A percentile compares a stretch with the other conserved stretches of the same genome.
These are phyloP conservation scores for Xerocomellus amylosporus DNA, from an alignment of 768 basidiomycete species.

Conservation along the genomic window DNA sequence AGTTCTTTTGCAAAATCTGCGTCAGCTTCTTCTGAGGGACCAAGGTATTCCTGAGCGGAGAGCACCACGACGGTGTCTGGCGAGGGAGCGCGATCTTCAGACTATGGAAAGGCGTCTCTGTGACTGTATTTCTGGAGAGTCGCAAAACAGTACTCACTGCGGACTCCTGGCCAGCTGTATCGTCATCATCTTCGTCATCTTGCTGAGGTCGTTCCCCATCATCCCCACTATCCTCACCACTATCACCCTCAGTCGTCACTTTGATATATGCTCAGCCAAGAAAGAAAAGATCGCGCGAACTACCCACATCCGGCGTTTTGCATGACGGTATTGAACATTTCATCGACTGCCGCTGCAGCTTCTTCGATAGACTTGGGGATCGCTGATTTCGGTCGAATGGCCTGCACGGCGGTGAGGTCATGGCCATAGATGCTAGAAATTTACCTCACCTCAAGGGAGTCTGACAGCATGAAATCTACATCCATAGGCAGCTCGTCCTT, in stretches of 20 bases:
- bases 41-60: conserved; percentile 68
- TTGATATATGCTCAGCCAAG: conserved; percentile 15
- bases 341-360: conserved; percentile 85
- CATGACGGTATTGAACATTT: conserved; percentile 71
- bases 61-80: conserved; percentile 80
- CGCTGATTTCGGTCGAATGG: conserved; percentile 78
- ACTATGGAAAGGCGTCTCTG: conserved; percentile 22
- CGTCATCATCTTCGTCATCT: conserved; percentile 66
- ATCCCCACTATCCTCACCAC: conserved; percentile 54
- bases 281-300: background rate
- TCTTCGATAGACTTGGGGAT: conserved; percentile 77
- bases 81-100: conserved; percentile 70
- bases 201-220: conserved; percentile 40
- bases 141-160: conserved; percentile 41
- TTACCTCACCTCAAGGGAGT: conserved; percentile 79
- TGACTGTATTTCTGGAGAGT: background rate
- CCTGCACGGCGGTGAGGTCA: conserved; percentile 41
- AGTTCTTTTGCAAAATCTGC: conserved; percentile 94
- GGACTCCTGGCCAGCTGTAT: conserved; percentile 47
- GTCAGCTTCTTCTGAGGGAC: conserved; percentile 85
- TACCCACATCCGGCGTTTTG: conserved; percentile 57
- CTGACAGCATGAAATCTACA: conserved; percentile 93
- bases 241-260: conserved; percentile 38
- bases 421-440: background rate
- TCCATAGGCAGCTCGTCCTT: conserved; percentile 95